Percentiles rank a stretch among this genome's conserved stretches.
phyloP scores from a whole-genome alignment of 2,329 filamentous ascomycete genomes.

The Sporothrix pallida region DNA sequence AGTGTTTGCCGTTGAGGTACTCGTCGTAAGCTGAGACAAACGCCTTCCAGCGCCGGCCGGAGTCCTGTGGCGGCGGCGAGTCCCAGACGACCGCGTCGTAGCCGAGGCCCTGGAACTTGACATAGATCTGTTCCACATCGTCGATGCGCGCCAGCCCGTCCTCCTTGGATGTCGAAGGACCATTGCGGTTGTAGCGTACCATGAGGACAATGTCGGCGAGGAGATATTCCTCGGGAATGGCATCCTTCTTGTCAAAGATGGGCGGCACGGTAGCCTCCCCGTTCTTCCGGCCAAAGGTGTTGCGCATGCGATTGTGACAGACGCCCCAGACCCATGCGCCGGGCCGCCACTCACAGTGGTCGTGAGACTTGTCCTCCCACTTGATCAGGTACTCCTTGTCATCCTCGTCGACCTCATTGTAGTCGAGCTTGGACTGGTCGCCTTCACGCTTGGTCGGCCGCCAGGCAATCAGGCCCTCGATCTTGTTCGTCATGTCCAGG shows the following conservation, averaged over 20 bases:
- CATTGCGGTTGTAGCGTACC: slow-evolving; percentile 63
- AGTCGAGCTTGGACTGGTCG: slow-evolving; percentile 49
- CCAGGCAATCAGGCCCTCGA: slow-evolving; percentile 87
- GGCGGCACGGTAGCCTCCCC: slow-evolving; percentile 64
- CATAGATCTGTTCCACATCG: slow-evolving; percentile 73
- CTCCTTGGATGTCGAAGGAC: slow-evolving; percentile 53
- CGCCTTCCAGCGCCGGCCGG: slow-evolving; percentile 71
- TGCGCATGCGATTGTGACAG: slow-evolving; percentile 67
- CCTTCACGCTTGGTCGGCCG: slow-evolving; percentile 59
- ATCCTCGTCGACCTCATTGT: slow-evolving; percentile 68
- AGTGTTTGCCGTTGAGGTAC: slow-evolving; percentile 79
- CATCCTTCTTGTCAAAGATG: slow-evolving; percentile 74
- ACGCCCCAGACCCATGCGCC: slow-evolving; percentile 87
- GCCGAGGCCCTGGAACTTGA: slow-evolving; percentile 90
- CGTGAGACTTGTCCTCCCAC: slow-evolving; percentile 82
- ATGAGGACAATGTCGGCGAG: slow-evolving; percentile 88
- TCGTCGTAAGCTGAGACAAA: slow-evolving; percentile 86
- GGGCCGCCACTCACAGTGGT: slow-evolving; percentile 82
- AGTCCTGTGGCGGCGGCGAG: slow-evolving; percentile 70
- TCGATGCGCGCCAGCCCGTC: slow-evolving; percentile 72
- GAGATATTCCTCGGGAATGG: slow-evolving; percentile 85
- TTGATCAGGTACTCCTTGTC: slow-evolving; percentile 93
- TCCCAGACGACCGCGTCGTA: slow-evolving; percentile 96
- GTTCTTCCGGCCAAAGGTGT: slow-evolving; percentile 75
- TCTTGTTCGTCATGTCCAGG: slow-evolving; percentile 63